Evolutionary conservation across 352 stramenopile species (phyloP).

Genomic region (Globisporangium irregulare): DNA sequence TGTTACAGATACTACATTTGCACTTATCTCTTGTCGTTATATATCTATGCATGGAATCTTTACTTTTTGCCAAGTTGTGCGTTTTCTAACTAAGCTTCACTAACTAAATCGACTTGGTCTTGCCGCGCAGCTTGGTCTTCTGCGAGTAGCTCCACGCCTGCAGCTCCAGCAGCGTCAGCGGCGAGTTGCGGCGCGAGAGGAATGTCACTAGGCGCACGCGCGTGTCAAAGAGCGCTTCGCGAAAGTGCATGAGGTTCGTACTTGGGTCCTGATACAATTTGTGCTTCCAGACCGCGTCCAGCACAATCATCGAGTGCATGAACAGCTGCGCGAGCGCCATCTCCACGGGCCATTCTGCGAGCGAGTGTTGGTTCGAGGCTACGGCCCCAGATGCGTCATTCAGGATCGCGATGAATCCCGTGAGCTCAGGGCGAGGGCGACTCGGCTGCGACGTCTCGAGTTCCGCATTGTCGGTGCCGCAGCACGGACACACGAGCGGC

Average conservation of each 20-base stretch:
- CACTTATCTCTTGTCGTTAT: neutral
- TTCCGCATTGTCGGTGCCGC: conserved; percentile 63
- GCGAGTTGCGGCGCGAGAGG: conserved; percentile 40
- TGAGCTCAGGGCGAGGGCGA: conserved; percentile 49
- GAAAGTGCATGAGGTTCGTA: conserved; percentile 62
- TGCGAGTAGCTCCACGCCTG: conserved; percentile 43
- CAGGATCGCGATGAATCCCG: conserved; percentile 47
- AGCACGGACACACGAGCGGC: conserved; percentile 62
- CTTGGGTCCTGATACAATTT: conserved; percentile 43
- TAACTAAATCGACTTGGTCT: conserved; percentile 17
- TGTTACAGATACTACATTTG: conserved; percentile 1
- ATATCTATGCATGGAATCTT: neutral
- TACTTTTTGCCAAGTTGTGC: neutral
- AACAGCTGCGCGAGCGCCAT: conserved; percentile 59
- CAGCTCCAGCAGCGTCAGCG: conserved; percentile 47
- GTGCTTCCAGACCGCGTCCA: conserved; percentile 60
- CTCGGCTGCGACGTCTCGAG: conserved; percentile 50
- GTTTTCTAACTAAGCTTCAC: neutral
- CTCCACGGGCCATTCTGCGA: conserved; percentile 41
- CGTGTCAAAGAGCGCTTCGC: conserved; percentile 53
- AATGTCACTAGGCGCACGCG: conserved; percentile 43
- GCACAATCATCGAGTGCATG: conserved; percentile 53
- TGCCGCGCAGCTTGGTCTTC: conserved; percentile 13
- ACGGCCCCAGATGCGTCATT: conserved; percentile 37
- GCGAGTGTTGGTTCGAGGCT: conserved; percentile 38